Conservation (phyloP, 2,329 filamentous ascomycete genomes). For the Periconia macrospinosa region DNA sequence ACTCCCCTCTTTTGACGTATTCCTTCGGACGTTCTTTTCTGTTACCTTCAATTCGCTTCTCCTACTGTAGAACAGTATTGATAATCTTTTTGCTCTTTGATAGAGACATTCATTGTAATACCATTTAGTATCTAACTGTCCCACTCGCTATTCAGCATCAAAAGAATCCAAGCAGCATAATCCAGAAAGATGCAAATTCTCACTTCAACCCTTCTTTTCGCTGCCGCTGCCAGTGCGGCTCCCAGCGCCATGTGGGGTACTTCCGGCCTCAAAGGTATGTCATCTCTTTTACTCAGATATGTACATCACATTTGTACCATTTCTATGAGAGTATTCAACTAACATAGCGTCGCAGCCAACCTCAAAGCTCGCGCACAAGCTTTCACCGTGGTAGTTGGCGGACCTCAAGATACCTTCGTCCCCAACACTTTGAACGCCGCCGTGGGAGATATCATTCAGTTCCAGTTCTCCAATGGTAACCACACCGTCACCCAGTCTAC, state of each 20-base stretch:
- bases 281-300: too few species aligned
- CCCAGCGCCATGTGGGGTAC: slow-evolving; percentile 6
- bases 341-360: slow-evolving; percentile 9
- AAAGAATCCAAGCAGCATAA: neutral
- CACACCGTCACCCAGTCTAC: slow-evolving; percentile 36
- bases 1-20: neutral
- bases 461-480: slow-evolving; percentile 32
- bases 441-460: slow-evolving; percentile 3
- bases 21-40: slow-evolving; percentile 13
- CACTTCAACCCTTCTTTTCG: slow-evolving; percentile 12
- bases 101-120: slow-evolving; percentile 4
- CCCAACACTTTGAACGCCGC: slow-evolving; percentile 28
- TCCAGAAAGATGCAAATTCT: slow-evolving; percentile 1
- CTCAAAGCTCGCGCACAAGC: slow-evolving; percentile 24
- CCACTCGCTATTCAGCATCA: neutral
- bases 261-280: neutral
- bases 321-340: too few species aligned
- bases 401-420: slow-evolving; percentile 30
- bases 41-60: slow-evolving; percentile 19
- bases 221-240: slow-evolving; percentile 15
- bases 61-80: slow-evolving; percentile 27
- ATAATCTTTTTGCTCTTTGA: slow-evolving; percentile 10
- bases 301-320: too few species aligned
- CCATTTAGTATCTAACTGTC: neutral
- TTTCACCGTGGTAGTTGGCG: slow-evolving; percentile 35